phyloP scores from a whole-genome alignment of 768 basidiomycete genomes.

The Russula sp. region DNA sequence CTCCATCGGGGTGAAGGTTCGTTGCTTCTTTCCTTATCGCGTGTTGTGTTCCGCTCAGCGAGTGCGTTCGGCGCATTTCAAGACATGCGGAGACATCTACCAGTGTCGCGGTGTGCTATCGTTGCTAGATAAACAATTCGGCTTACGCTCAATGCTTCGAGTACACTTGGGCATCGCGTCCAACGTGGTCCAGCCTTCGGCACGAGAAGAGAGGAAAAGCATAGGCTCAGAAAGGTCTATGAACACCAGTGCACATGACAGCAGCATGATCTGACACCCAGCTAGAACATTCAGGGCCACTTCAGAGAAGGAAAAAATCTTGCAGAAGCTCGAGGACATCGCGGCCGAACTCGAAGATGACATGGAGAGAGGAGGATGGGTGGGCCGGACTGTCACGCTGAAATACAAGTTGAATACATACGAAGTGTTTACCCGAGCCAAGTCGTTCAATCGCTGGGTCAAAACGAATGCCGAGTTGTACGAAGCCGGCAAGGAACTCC shows the following conservation, averaged over 20 bases:
- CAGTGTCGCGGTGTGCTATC: constrained; percentile 62
- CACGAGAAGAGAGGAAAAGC: constrained; percentile 81
- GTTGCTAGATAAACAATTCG: constrained; percentile 85
- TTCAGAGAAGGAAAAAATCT: constrained; percentile 54
- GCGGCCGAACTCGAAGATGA: constrained; percentile 77
- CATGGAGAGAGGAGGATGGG: constrained; percentile 72
- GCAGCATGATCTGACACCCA: neutral
- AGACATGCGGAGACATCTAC: constrained; percentile 91
- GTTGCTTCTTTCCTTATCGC: constrained; percentile 7
- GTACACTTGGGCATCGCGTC: constrained; percentile 83
- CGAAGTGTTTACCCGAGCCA: constrained; percentile 80
- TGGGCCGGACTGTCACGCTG: constrained; percentile 81
- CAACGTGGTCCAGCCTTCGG: constrained; percentile 68
- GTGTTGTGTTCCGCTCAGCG: neutral
- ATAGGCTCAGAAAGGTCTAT: constrained; percentile 81
- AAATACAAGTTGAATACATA: constrained; percentile 92
- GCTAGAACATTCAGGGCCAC: constrained; percentile 71
- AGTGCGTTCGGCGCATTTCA: neutral
- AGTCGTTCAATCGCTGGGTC: constrained; percentile 72
- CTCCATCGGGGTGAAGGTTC: constrained; percentile 77
- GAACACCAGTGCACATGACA: neutral
- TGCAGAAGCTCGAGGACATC: constrained; percentile 73
- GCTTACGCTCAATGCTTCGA: constrained; percentile 63
- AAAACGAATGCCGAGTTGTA: constrained; percentile 67
- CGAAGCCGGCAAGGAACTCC: constrained; percentile 72